Conservation (phyloP, 1,284 basidiomycete genomes). For the Waitea zeae region DNA sequence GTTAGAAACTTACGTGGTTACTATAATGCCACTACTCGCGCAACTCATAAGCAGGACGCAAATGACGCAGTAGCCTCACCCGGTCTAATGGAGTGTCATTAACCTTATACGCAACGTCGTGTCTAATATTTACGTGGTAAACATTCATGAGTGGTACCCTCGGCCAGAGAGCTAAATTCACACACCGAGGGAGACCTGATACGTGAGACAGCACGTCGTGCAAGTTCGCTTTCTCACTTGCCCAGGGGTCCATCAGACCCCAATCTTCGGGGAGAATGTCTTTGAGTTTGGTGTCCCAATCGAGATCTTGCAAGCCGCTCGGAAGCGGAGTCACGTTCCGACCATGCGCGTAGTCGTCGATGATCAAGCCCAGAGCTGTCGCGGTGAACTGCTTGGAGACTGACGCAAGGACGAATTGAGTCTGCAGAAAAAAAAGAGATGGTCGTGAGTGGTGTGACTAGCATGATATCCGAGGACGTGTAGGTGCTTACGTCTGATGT, state of each 20-base stretch:
- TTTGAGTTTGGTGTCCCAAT: conserved; percentile 16
- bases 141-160: too few relatives aligned
- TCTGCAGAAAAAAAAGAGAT: conserved; percentile 10
- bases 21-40: too few relatives aligned
- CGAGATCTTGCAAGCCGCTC: conserved; percentile 11
- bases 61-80: too few relatives aligned
- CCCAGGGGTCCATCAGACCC: conserved; percentile 16
- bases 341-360: conserved; percentile 17
- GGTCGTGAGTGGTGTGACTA: neutral
- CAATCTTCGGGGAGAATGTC: conserved; percentile 18
- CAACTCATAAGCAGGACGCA: too few relatives aligned
- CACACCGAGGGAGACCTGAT: conserved; percentile 18
- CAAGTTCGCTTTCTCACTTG: conserved; percentile 15
- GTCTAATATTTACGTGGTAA: too few relatives aligned
- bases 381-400: conserved; percentile 20
- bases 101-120: too few relatives aligned
- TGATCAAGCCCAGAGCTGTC: conserved; percentile 18
- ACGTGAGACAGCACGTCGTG: conserved; percentile 18
- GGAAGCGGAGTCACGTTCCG: conserved; percentile 18
- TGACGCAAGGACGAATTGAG: conserved; percentile 17
- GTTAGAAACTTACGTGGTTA: too few relatives aligned
- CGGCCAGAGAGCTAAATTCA: too few relatives aligned
- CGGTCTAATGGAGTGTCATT: too few relatives aligned
- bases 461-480: neutral
- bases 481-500: neutral